Evolutionary conservation across 805 yeast genomes (phyloP), one percentile per base, ranked within the genome.

Genomic region (Candida montana): DNA sequence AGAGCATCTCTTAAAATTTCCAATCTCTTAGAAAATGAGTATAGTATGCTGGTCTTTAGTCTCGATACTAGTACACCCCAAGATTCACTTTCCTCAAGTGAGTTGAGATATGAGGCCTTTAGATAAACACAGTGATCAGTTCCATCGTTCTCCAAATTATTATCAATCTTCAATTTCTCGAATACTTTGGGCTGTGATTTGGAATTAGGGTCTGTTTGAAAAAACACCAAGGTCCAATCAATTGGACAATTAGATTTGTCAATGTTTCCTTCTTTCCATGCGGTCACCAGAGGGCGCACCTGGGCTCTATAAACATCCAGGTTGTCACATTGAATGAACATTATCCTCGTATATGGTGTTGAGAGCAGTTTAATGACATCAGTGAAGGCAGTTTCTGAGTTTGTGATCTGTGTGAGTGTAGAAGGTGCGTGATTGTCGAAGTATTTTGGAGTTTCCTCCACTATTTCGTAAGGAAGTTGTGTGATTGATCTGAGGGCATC

Each of bases 261-360:
- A 40, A 69, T 54, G 31, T 62, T 49, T 31, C 67, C 54, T 34
- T 72, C 67, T 20, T 85, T 65, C 98, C 99, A 93, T 50, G 83
- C 93, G 36, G 71, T 73, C 18, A 90, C 77, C 49, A 88, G 65
- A 1, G 95, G 95, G 31, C 99, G 73, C 1, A 84, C 88, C 53
- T 82, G 85, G 0, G 83, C 61, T 45, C 95, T 69, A 59, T 91
- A 91, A 1, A 76, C 76, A 13, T 91, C 98, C 16, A 83, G 59
- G 33, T 75, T 76, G 5, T 76, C 79, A 45, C 82, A 75, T 41
- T 73, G 73, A 7, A 91, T 70, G 42, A 90, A 74, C 67, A 91
- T 79, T 17, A 89, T 55, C 48, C 82, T 72, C 35, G 85, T 65
- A 50, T 82, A 79, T 1, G 84, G 78, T 5, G 70, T 47, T 9